phyloP scores from a whole-genome alignment of 495 filamentous ascomycete species.

The Amniculicola lignicola region DNA sequence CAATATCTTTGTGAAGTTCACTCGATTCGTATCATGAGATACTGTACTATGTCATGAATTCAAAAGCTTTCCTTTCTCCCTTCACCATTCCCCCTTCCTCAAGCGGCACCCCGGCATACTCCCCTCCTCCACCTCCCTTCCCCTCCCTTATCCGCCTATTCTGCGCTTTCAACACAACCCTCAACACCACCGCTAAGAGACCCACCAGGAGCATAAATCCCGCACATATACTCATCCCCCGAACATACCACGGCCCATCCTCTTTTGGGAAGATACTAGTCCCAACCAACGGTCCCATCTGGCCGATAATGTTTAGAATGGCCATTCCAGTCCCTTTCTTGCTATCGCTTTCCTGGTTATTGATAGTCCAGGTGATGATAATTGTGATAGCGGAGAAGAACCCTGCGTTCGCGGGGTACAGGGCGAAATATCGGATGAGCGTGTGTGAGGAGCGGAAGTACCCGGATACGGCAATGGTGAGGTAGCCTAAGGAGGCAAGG shows the following conservation, averaged over 20 bases:
- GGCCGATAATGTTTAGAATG: conserved; percentile 59
- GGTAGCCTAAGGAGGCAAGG: conserved; percentile 69
- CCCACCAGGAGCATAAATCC: conserved; percentile 56
- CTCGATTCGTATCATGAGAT: no score
- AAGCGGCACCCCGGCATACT: conserved; percentile 19
- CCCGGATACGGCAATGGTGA: conserved; percentile 38
- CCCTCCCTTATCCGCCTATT: conserved; percentile 35
- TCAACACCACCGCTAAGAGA: conserved; percentile 49
- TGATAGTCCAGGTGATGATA: conserved; percentile 37
- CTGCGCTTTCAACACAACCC: conserved; percentile 46
- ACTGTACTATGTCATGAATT: conserved; percentile 26
- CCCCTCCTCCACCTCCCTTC: not conserved
- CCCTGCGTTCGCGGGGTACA: conserved; percentile 40
- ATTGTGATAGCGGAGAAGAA: conserved; percentile 43
- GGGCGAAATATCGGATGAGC: conserved; percentile 36
- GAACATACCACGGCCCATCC: conserved; percentile 59
- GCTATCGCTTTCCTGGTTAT: conserved; percentile 55
- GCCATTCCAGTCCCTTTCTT: conserved; percentile 59
- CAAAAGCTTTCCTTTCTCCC: conserved; percentile 6
- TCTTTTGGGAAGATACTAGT: conserved; percentile 58
- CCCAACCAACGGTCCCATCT: conserved; percentile 61
- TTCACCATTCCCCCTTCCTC: conserved; percentile 6
- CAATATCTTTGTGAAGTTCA: no score
- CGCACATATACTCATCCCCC: conserved; percentile 58
- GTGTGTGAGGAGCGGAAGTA: conserved; percentile 22